Evolutionary conservation across 2,329 filamentous ascomycete genomes (phyloP).

Genomic region (Colletotrichum falcatum): DNA sequence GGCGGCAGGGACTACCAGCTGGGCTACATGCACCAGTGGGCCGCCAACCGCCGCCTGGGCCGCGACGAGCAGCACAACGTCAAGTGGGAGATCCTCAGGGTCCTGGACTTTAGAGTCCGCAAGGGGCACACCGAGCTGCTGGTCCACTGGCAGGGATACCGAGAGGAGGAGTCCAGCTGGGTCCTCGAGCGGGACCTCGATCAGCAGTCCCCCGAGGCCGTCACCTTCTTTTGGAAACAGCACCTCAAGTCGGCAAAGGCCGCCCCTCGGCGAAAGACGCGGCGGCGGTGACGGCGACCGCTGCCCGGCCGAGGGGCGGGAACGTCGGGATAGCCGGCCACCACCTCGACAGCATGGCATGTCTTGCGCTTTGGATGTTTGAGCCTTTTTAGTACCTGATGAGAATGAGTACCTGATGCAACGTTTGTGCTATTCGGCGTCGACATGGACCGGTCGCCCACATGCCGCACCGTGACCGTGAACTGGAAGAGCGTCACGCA

Average conservation of each 20-base stretch:
- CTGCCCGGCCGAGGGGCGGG: no score
- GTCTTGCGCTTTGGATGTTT: no score
- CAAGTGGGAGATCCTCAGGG: neutral
- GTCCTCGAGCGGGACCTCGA: constrained; percentile 53
- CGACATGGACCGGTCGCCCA: no score
- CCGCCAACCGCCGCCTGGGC: neutral
- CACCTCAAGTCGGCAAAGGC: neutral
- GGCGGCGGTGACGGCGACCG: neutral
- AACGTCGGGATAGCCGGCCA: no score
- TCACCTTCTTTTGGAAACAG: neutral
- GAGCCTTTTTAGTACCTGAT: no score
- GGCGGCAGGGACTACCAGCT: neutral
- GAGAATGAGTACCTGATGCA: no score
- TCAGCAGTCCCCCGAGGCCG: neutral
- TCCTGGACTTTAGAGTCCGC: neutral
- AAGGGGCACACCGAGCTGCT: neutral
- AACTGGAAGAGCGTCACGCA: no score
- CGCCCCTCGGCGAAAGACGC: neutral
- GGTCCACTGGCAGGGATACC: neutral
- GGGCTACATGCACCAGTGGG: neutral
- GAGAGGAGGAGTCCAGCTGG: constrained; percentile 44
- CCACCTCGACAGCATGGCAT: no score
- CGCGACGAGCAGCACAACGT: neutral
- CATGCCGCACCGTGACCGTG: no score
- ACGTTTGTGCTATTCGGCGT: no score